Evolutionary conservation across 176 grass and related monocot species (phyloP), one percentile per base, ranked within the genome.

Genomic region (Musa acuminata): DNA sequence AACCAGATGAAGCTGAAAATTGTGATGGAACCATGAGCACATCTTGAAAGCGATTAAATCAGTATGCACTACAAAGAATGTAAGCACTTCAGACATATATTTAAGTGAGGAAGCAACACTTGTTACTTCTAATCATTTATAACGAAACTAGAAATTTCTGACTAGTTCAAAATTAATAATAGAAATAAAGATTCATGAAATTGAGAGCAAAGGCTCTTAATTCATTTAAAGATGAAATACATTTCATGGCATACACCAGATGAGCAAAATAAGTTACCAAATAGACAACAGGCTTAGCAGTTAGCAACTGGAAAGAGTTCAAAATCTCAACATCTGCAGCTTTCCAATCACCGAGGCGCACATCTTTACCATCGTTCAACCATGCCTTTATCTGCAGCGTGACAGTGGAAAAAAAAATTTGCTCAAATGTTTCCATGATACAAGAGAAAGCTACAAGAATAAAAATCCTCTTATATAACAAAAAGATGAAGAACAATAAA

Each of bases 211-310:
- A 8, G 1, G 3, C 57, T 16, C n/a, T 17, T 13, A 13, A 60
- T 17, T 60, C 13, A 60, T 60, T 6, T 17, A 1, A 60, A n/a
- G n/a, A 17, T 5, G 57, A 5, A 60, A n/a, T 35, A 49, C 1
- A 48, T 11, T 26, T 3, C 35, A 13, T n/a, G 14, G 5, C 13
- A 17, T 17, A 48, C 13, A 23, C 12, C 26, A 65, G 16, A 20
- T 49, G 64, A 11, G 21, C 23, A 76, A 64, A 51, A 64, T 58
- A 13, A 52, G 72, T 29, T 91, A 98, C 95, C 82, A 98, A 83
- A 85, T 94, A 98, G 43, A 98, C 84, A 81, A 98, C 95, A 82
- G 95, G 86, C 69, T 98, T 98, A 25, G 95, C 95, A 2, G 88
- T 83, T 52, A 98, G 95, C 52, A 98, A 87, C 79, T 93, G 95